Evolutionary conservation across 306 rosid genomes (phyloP).

Genomic region (Trifolium fragiferum): DNA sequence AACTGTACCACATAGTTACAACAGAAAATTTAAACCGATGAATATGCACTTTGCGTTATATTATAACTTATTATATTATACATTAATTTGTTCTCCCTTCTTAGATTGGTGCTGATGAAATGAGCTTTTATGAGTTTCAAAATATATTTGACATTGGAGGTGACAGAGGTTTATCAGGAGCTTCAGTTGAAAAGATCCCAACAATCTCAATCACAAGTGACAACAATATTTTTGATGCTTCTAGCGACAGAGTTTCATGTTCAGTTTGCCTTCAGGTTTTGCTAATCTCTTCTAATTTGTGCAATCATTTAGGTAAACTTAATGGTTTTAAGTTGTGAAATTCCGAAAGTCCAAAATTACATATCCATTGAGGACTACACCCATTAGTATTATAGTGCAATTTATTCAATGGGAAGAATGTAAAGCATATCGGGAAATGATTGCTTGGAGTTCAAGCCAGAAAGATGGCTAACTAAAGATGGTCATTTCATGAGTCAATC

Average conservation of each 20-base stretch:
- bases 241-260: constrained; percentile 76
- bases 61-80: constrained; percentile 28
- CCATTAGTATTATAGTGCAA: too few relatives aligned
- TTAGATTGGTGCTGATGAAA: constrained; percentile 79
- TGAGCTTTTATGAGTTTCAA: constrained; percentile 75
- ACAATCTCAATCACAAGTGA: constrained; percentile 64
- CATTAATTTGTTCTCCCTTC: neutral
- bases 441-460: neutral
- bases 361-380: too few relatives aligned
- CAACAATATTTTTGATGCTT: constrained; percentile 68
- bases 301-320: too few relatives aligned
- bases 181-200: constrained; percentile 83
- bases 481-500: neutral
- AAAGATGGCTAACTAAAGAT: neutral
- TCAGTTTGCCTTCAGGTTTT: constrained; percentile 95
- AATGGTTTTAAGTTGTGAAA: too few relatives aligned
- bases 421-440: neutral
- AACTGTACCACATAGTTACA: too few relatives aligned
- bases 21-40: too few relatives aligned
- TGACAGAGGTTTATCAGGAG: constrained; percentile 73
- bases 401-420: neutral
- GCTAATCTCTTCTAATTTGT: neutral
- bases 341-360: too few relatives aligned
- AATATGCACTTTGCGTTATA: too few relatives aligned
- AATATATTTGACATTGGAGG: constrained; percentile 81